Evolutionary conservation across 1,284 basidiomycete species (phyloP), one percentile per base, ranked within the genome.

Genomic region (Cutaneotrichosporon curvatum): DNA sequence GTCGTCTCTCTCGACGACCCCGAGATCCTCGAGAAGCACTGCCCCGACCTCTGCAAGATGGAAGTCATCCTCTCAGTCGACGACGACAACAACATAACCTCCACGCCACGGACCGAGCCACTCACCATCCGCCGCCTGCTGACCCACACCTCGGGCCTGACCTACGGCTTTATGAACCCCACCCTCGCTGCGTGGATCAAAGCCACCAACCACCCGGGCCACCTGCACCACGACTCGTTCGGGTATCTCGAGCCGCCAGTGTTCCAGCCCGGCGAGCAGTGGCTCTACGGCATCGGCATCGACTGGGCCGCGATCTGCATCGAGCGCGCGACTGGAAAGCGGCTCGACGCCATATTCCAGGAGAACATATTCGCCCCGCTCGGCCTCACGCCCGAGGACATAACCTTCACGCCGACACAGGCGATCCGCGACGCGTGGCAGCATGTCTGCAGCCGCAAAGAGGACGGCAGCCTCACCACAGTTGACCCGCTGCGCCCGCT

Each of bases 241-340:
- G 51, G 48, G 20, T 51, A 37, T 43, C n/a, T 42, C 15, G 38
- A 43, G 20, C 59, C 59, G 3, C 51, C 55, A n/a, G 32, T 61
- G 14, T 67, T 55, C 43, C 59, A 67, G 36, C 67, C 65, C 6
- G 65, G 64, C 2, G 58, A 55, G 2, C 40, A 42, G 4, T 70
- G 51, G 47, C 20, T 16, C 23, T 68, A 68, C 54, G 45, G 47
- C 8, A 51, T 53, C 32, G 62, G 63, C 0, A 65, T 68, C 25
- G 72, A 73, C 45, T 69, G 61, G 63, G 57, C 60, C 25, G 69
- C 61, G 2, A 33, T 56, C 41, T 20, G 64, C 40, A 57, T 72
- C 35, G 54, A 57, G 34, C 60, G 69, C 19, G 47, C 60, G 18
- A 58, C 55, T 1, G 64, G 63, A 2, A 30, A 47, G 18, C 44